Evolutionary conservation across 768 basidiomycete species (phyloP), one percentile per base, ranked within the genome.

Genomic region (Boletus insuetus): DNA sequence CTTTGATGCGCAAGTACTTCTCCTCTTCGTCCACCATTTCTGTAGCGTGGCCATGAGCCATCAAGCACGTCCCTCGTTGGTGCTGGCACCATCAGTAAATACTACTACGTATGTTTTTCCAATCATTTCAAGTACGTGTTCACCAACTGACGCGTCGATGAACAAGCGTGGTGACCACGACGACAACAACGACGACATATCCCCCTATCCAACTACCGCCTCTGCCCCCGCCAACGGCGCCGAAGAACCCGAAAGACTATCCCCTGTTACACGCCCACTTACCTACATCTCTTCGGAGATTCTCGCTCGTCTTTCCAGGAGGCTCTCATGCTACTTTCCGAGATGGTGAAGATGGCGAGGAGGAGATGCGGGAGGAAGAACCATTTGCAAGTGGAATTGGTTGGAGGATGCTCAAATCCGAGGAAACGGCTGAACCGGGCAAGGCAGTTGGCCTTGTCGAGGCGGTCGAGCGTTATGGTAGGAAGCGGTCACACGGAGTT

Each of bases 141-240:
- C 56, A 40, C 42, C 38, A 52, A 53, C 56, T 69, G 54, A 64
- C 67, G 68, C 58, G 63, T 61, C 56, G 53, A 47, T 55, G 59
- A 40, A 61, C 37, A 66, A 94, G 91, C 51, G 89, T 94, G 64
- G 87, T 91, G 63, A 94, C 91, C 46, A 93, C 89, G n/a, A 94
- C 92, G 2, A 91, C 89, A 0, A 94, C 92, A 2, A 94, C 91
- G 2, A 94, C 92, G 3, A 84, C 87, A 12, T 92, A 94, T 74
- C 87, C 91, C 52, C 91, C 91, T n/a, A 91, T 94, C 58, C 86
- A 83, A 38, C 69, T 94, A 3, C 91, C 91, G 2, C 73, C 86
- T 9, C 72, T 93, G 3, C 89, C 91, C 10, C 74, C 84, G 3
- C 89, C 88, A 4, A 72, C 80, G 1, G 79, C 83, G 11, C 88